Conservation (phyloP, 495 filamentous ascomycete genomes). For the Aspergillus biplanus region DNA sequence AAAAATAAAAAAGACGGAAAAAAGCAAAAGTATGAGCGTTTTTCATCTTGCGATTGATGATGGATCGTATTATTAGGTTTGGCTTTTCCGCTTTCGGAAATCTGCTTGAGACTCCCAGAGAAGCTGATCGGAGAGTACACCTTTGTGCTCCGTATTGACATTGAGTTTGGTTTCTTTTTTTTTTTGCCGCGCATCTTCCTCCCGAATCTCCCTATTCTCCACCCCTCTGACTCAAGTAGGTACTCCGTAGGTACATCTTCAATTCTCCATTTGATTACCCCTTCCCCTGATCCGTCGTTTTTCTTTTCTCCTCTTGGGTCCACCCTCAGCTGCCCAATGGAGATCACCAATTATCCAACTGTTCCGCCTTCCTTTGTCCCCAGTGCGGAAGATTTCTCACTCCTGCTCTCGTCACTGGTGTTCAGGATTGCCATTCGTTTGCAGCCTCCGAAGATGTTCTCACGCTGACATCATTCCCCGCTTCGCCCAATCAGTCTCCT, state of each 20-base stretch:
- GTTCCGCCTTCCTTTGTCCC: not conserved
- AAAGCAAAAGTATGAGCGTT: not conserved
- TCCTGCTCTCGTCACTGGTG: not conserved
- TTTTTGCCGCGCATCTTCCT: no score
- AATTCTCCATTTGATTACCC: not conserved
- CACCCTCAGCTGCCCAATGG: not conserved
- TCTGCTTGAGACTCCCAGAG: not conserved
- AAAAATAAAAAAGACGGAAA: not conserved
- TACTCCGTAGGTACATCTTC: no score
- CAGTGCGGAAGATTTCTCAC: not conserved
- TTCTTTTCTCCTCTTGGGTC: not conserved
- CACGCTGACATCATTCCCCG: slow-evolving; percentile 13
- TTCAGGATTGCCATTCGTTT: slow-evolving; percentile 10
- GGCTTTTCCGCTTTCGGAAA: slow-evolving; percentile 10
- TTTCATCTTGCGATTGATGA: not conserved
- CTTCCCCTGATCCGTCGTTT: slow-evolving; percentile 12
- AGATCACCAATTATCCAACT: not conserved
- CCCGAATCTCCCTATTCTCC: not conserved
- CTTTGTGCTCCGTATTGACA: no score
- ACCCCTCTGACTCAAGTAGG: not conserved
- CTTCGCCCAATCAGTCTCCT: slow-evolving; percentile 2
- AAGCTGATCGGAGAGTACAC: not conserved
- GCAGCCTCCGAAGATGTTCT: slow-evolving; percentile 2
- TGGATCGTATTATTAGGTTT: slow-evolving; percentile 5
- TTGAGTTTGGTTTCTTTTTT: not conserved